A percentile compares a stretch with the other conserved stretches of the same genome.
phyloP scores from a whole-genome alignment of 129 eudicot genomes.

The Helichrysum umbraculigerum region DNA sequence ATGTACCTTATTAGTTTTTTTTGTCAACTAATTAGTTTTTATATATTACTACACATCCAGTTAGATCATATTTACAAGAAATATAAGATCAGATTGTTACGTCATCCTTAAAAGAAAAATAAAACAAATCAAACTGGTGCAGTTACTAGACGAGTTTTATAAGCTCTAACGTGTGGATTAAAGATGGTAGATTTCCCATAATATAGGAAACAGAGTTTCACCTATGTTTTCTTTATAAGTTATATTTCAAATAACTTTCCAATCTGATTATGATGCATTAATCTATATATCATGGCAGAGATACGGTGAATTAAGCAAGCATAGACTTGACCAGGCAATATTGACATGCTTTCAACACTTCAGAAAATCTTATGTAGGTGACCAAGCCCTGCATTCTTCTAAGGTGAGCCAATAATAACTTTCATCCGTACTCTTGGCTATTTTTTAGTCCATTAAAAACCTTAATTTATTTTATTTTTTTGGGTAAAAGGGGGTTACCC shows the following conservation, averaged over 20 bases:
- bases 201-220: not conserved
- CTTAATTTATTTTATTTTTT: too few species aligned
- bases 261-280: conserved; percentile 15
- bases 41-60: not conserved
- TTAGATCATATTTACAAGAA: not conserved
- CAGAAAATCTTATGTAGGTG: conserved; percentile 94
- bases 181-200: not conserved
- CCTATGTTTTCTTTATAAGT: not conserved
- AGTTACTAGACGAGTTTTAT: conserved; percentile 2
- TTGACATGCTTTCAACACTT: conserved; percentile 85
- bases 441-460: not conserved
- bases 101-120: not conserved
- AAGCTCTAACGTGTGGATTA: not conserved
- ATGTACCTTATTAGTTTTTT: not conserved
- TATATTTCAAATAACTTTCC: not conserved
- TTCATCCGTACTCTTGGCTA: conserved; percentile 18
- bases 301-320: conserved; percentile 83
- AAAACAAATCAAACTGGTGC: not conserved
- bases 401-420: conserved; percentile 51
- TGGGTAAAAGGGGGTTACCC: too few species aligned
- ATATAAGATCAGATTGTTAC: not conserved
- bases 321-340: conserved; percentile 93
- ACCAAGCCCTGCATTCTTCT: conserved; percentile 95
- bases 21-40: not conserved
- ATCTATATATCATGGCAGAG: conserved; percentile 55